These are phyloP conservation scores for Cladosporium sp. DNA, from an alignment of 2,329 filamentous ascomycete genomes.

Conservation along the genomic window DNA sequence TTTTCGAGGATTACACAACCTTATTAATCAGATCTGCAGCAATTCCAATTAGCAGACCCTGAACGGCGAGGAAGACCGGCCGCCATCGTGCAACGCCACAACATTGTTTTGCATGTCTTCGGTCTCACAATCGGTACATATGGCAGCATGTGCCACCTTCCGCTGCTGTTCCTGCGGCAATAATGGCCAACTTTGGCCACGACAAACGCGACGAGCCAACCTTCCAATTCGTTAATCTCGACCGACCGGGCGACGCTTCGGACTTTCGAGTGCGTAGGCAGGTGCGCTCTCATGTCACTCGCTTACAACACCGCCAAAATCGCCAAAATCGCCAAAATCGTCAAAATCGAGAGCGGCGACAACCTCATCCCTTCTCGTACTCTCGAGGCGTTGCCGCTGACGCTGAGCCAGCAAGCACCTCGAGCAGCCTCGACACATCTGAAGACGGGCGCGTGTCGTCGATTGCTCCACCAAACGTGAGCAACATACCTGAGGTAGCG, in stretches of 20 bases:
- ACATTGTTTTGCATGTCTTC: background rate
- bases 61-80: background rate
- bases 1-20: no score
- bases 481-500: background rate
- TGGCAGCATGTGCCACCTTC: background rate
- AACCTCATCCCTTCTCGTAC: background rate
- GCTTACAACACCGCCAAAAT: background rate
- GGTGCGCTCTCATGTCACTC: constrained; percentile 9
- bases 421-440: background rate
- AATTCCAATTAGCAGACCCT: background rate
- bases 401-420: background rate
- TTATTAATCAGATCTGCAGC: background rate
- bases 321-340: background rate
- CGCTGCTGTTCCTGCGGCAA: background rate
- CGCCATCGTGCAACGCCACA: background rate
- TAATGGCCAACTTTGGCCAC: background rate
- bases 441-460: background rate
- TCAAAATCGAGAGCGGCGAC: background rate
- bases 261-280: background rate
- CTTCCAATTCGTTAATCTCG: background rate
- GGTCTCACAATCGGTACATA: background rate
- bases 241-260: background rate
- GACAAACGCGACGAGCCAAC: background rate
- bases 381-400: background rate
- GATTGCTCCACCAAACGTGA: background rate